Percentiles rank a stretch among this genome's conserved stretches.
Evolutionary conservation across 2,329 filamentous ascomycete species (phyloP).

Genomic region (Xylariaceae sp.): DNA sequence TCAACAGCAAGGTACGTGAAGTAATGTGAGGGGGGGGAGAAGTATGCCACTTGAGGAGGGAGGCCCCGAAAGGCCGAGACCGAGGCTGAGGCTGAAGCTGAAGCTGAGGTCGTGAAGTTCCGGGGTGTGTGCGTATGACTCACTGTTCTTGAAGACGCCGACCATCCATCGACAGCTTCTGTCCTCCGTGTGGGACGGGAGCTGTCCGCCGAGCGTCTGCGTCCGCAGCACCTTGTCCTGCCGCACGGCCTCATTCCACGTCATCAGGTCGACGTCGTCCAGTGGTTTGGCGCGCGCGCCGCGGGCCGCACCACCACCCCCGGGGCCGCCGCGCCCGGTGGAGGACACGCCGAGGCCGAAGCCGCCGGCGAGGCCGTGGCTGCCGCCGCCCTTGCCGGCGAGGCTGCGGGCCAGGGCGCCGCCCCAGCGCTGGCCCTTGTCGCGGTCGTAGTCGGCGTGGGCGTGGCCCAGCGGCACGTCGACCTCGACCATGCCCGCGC

Average conservation of each 20-base stretch:
- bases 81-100: no score
- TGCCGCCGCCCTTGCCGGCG: conserved; percentile 53
- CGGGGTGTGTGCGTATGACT: no score
- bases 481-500: conserved; percentile 78
- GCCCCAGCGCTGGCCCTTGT: conserved; percentile 77
- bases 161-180: conserved; percentile 73
- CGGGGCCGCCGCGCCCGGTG: conserved; percentile 25
- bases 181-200: conserved; percentile 59
- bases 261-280: conserved; percentile 43
- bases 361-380: conserved; percentile 63
- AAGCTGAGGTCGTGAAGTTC: no score
- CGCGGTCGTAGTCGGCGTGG: conserved; percentile 67
- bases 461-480: conserved; percentile 76
- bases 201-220: conserved; percentile 81
- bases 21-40: no score
- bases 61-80: no score
- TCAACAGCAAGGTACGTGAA: no score
- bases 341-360: conserved; percentile 54
- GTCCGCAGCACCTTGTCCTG: conserved; percentile 66
- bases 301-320: conserved; percentile 29
- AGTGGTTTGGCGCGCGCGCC: no score
- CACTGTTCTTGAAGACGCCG: conserved; percentile 83
- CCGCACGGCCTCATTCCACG: conserved; percentile 61
- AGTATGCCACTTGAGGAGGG: no score
- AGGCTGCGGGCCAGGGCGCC: conserved; percentile 59